phyloP scores from a whole-genome alignment of 228 moss, liverwort and hornwort genomes.

The Sphagnum fallax region DNA sequence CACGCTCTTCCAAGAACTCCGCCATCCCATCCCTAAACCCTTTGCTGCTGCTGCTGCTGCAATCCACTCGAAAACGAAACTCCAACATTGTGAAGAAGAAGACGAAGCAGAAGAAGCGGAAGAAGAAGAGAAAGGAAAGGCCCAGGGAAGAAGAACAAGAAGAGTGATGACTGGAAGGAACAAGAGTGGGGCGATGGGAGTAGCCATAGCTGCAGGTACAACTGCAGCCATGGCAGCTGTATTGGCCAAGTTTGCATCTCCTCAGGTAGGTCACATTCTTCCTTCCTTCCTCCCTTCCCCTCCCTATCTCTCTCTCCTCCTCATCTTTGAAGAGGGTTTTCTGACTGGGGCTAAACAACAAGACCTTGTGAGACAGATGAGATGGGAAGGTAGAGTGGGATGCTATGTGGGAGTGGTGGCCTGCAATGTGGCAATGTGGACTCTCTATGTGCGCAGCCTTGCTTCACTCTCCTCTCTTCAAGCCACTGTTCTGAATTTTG shows the following conservation, averaged over 20 bases:
- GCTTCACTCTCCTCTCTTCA: slow-evolving; percentile 65
- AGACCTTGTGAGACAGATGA: slow-evolving; percentile 10
- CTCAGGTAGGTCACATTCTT: slow-evolving; percentile 18
- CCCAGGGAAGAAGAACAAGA: not conserved
- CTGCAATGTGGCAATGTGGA: slow-evolving; percentile 89
- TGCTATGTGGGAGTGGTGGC: slow-evolving; percentile 64
- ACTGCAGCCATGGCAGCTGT: slow-evolving; percentile 70
- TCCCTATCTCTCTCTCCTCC: not conserved
- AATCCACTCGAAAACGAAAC: no score
- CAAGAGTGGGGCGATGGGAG: not conserved
- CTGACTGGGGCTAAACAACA: not conserved
- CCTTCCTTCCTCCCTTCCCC: not conserved
- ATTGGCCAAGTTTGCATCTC: slow-evolving; percentile 70
- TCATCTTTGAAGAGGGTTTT: not conserved
- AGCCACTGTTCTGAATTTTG: slow-evolving; percentile 85
- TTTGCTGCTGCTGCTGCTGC: no score
- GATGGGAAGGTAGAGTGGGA: slow-evolving; percentile 57
- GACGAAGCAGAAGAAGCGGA: not conserved
- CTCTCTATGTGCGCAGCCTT: slow-evolving; percentile 72
- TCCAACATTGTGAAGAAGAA: no score
- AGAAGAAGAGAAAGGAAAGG: not conserved
- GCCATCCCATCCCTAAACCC: no score
- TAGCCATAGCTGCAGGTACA: slow-evolving; percentile 66
- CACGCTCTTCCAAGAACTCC: no score
- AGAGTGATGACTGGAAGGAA: not conserved